These are phyloP conservation scores for Penicillium simplicissimum DNA, from an alignment of 495 filamentous ascomycete genomes.

Conservation along the genomic window DNA sequence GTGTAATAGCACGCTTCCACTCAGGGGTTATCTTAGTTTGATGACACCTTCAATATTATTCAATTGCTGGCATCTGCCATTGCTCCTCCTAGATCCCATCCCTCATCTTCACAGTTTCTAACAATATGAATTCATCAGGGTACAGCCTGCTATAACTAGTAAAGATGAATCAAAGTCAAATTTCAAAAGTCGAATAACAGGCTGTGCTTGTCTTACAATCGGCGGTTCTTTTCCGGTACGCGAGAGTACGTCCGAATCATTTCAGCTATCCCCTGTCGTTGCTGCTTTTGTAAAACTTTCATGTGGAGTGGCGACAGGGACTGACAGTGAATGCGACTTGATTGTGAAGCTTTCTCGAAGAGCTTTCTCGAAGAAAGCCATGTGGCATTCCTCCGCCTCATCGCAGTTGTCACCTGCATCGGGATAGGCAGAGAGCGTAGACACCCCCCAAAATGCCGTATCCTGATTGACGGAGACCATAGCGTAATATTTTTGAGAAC, in stretches of 20 bases:
- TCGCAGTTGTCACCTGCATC: neutral
- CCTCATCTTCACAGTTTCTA: neutral
- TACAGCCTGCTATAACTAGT: slow-evolving; percentile 3
- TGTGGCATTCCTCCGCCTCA: no score
- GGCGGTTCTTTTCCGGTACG: neutral
- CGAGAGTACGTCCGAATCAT: neutral
- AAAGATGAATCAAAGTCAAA: slow-evolving; percentile 1
- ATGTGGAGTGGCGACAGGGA: no score
- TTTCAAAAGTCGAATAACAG: slow-evolving; percentile 5
- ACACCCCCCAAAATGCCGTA: neutral
- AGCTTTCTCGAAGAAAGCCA: no score
- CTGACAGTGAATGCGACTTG: no score
- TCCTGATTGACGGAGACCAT: neutral
- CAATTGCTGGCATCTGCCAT: neutral
- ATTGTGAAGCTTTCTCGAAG: no score
- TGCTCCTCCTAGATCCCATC: neutral
- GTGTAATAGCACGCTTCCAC: no score
- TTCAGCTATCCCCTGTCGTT: no score
- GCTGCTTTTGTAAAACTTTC: no score
- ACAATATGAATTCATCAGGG: neutral
- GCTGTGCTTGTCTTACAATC: slow-evolving; percentile 3
- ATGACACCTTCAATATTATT: neutral
- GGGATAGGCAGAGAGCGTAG: neutral
- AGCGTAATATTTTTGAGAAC: neutral
- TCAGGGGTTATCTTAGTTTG: neutral